phyloP scores from a whole-genome alignment of 78 protist genomes.

The Dictyostelium capitatum region DNA sequence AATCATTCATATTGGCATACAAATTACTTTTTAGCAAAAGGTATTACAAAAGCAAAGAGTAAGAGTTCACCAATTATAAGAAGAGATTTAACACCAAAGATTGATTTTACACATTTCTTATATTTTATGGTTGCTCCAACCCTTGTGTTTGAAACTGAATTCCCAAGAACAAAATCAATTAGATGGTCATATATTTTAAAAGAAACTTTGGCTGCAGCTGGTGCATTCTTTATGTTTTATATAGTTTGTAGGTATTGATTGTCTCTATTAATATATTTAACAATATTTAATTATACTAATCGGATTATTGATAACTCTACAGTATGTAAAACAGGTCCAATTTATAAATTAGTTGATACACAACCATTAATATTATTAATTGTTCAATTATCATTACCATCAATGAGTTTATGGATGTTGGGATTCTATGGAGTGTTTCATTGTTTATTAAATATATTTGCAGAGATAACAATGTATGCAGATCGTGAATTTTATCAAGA shows the following conservation, averaged over 20 bases:
- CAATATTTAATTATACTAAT: not conserved
- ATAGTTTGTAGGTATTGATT: slow-evolving; percentile 8
- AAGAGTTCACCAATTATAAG: slow-evolving; percentile 34
- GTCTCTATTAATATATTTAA: not conserved
- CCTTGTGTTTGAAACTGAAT: slow-evolving; percentile 71
- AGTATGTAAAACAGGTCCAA: slow-evolving; percentile 56
- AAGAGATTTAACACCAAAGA: slow-evolving; percentile 62
- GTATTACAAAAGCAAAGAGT: slow-evolving; percentile 28
- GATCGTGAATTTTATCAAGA: slow-evolving; percentile 90
- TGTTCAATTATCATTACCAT: slow-evolving; percentile 59
- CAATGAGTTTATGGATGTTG: slow-evolving; percentile 75
- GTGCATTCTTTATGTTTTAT: slow-evolving; percentile 65
- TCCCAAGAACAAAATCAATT: slow-evolving; percentile 77
- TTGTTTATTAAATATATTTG: slow-evolving; percentile 84
- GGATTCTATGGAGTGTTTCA: slow-evolving; percentile 92
- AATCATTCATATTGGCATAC: slow-evolving; percentile 81
- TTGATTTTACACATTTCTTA: slow-evolving; percentile 22
- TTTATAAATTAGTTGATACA: slow-evolving; percentile 11
- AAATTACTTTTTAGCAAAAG: slow-evolving; percentile 39
- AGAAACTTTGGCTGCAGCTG: slow-evolving; percentile 54
- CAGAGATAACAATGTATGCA: slow-evolving; percentile 87
- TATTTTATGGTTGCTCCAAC: slow-evolving; percentile 84
- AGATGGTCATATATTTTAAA: slow-evolving; percentile 50
- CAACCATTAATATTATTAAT: slow-evolving; percentile 36
- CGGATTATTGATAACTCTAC: not conserved